Base-by-base conservation (phyloP, 257 asterid genomes). In the Scutellaria galericulata region DNA sequence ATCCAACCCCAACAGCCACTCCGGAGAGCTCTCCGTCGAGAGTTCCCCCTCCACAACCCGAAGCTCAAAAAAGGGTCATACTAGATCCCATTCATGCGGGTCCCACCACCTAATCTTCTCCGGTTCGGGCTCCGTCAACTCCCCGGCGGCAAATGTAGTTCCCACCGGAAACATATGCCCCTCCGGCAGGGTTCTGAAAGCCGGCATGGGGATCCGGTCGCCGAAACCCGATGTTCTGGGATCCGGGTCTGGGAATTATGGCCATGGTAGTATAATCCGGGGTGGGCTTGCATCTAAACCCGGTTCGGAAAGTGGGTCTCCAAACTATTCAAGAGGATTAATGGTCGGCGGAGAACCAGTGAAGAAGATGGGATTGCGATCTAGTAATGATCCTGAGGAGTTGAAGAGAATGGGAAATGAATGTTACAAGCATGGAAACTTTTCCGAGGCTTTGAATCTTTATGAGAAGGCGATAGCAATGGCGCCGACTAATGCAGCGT, bases 91-190 rank as follows among this genome's bases (percentile, higher is more conserved):
- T 51, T 93, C 98, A 0, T 60, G 82, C 42, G 95, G 92, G 61
- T 66, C 90, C 47, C 80, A 84, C 78, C 79, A 85, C 46, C 48
- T 71, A n/a, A 44, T 83, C 13, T 79, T 82, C 80, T 76, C 90
- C 59, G 89, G 89, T 10, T 77, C 87, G 2, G 84, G 73, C 48
- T 66, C 92, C 62, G 90, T 83, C 61, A 88, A 35, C 77, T 86
- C 97, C 0, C 90, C 93, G 9, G 9, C 85, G 4, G 56, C 74
- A 9, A 83, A 81, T 52, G 86, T 80, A 9, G 78, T 80, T 22
- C 96, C 97, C 31, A 74, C 86, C 20, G 98, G 98, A 4, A 93
- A 93, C 82, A 87, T 90, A 24, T 87, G 87, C 66, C 97, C 96
- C 15, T 84, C 96, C 13, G 97, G 98, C 37, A 46, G 83, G 86